Percentiles rank a stretch among this genome's conserved stretches.
These are phyloP conservation scores for Xylariomycetidae sp. DNA, from an alignment of 2,329 filamentous ascomycete species.

Conservation along the genomic window DNA sequence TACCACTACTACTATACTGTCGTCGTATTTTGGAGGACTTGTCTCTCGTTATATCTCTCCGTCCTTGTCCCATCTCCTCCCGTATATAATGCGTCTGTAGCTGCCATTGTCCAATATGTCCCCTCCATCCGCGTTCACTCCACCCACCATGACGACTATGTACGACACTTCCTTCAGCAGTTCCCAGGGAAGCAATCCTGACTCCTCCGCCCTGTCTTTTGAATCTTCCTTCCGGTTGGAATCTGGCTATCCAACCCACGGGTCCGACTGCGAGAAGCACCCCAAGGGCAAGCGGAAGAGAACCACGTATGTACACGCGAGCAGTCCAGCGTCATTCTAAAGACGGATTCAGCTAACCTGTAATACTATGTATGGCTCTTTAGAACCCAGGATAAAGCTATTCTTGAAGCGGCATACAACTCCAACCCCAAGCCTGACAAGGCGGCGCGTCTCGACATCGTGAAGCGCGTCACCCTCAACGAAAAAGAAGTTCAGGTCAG, in stretches of 20 bases:
- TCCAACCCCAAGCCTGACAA: constrained; percentile 90
- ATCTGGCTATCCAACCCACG: constrained; percentile 22
- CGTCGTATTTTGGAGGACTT: constrained; percentile 5
- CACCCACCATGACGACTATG: constrained; percentile 9
- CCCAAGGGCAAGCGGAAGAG: constrained; percentile 60
- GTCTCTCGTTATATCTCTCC: constrained; percentile 15
- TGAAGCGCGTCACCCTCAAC: constrained; percentile 78
- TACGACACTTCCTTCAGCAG: constrained; percentile 21
- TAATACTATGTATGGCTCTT: constrained; percentile 4
- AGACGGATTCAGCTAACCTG: too few relatives aligned
- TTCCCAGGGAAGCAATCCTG: constrained; percentile 23
- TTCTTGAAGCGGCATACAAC: constrained; percentile 81
- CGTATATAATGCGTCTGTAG: constrained; percentile 21
- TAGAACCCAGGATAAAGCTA: constrained; percentile 82
- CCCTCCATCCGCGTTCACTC: constrained; percentile 22
- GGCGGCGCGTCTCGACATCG: constrained; percentile 76
- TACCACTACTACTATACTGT: too few relatives aligned
- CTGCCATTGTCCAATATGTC: constrained; percentile 16
- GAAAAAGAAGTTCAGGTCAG: constrained; percentile 96
- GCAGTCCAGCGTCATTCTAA: too few relatives aligned
- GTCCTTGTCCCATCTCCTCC: too few relatives aligned
- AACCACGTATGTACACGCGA: constrained; percentile 50
- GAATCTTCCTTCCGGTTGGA: constrained; percentile 30
- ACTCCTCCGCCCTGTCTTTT: constrained; percentile 27
- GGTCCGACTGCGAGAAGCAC: constrained; percentile 35